Percentiles rank a stretch among this genome's conserved stretches.
These are phyloP conservation scores for Pseudocercospora eumusae DNA, from an alignment of 2,329 filamentous ascomycete genomes.

Conservation along the genomic window DNA sequence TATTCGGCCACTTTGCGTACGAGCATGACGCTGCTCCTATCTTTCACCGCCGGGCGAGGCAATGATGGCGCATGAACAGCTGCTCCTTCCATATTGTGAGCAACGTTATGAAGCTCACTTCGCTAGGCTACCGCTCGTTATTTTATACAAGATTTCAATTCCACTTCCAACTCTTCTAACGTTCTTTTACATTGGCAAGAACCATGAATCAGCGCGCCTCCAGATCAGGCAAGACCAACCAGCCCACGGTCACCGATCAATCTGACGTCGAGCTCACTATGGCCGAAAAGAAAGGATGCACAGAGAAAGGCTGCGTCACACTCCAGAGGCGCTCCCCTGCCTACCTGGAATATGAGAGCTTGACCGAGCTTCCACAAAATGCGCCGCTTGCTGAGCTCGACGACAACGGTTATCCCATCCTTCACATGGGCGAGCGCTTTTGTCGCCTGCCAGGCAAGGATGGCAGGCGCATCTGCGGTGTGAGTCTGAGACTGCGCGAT, in stretches of 20 bases:
- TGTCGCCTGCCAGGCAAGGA: slow-evolving; percentile 6
- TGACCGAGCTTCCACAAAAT: slow-evolving; percentile 1
- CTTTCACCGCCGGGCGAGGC: background rate
- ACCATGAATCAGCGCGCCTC: background rate
- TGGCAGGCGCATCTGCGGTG: background rate
- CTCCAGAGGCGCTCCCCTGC: background rate
- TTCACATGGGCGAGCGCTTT: slow-evolving; percentile 14
- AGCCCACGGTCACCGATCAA: background rate
- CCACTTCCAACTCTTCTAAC: background rate
- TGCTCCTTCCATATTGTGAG: too few species aligned
- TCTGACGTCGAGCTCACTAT: background rate
- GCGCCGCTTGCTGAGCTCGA: slow-evolving; percentile 5
- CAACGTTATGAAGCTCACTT: background rate
- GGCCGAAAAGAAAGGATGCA: background rate
- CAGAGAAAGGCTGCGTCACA: background rate
- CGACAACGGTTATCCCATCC: slow-evolving; percentile 7
- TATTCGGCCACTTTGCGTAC: too few species aligned
- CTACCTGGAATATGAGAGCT: slow-evolving; percentile 3
- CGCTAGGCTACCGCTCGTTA: background rate
- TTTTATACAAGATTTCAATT: background rate
- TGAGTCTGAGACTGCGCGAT: background rate
- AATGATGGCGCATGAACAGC: too few species aligned
- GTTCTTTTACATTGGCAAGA: background rate
- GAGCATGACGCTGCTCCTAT: too few species aligned
- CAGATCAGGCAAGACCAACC: background rate